These are phyloP conservation scores for Posidonia oceanica DNA, from an alignment of 116 monocot genomes.

Conservation along the genomic window DNA sequence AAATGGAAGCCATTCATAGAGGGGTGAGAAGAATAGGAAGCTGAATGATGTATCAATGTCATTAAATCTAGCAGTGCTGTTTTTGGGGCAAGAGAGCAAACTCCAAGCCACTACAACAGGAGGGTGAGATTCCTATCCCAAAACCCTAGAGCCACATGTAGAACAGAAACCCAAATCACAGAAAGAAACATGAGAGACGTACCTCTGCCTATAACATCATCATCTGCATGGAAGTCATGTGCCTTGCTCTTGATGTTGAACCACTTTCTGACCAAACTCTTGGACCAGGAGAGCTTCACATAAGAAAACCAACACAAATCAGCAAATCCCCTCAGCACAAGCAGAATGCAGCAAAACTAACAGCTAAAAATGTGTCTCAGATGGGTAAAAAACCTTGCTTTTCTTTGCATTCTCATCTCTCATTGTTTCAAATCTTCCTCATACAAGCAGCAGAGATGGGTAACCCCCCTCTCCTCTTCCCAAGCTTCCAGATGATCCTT, in stretches of 20 bases:
- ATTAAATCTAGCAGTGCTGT: background rate
- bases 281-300: conserved; percentile 87
- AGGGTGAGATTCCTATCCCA: background rate
- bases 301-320: background rate
- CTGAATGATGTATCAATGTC: background rate
- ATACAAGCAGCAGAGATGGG: conserved; percentile 14
- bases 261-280: conserved; percentile 74
- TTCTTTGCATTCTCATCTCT: conserved; percentile 58
- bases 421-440: conserved; percentile 63
- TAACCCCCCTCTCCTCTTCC: background rate
- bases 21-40: background rate
- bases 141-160: conserved; percentile 4
- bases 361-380: background rate
- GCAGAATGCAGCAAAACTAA: conserved; percentile 1
- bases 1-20: background rate
- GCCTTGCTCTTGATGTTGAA: conserved; percentile 89
- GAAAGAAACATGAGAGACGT: conserved; percentile 6
- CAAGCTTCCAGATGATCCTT: background rate
- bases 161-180: background rate
- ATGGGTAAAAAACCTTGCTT: conserved; percentile 29
- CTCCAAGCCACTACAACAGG: background rate
- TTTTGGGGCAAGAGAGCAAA: background rate
- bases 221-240: conserved; percentile 85
- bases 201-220: conserved; percentile 41
- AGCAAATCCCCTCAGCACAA: background rate